Percentiles rank a stretch among this genome's conserved stretches.
Evolutionary conservation across 192 early-diverging fungal species (phyloP).

Genomic region (Glomus cerebriforme): DNA sequence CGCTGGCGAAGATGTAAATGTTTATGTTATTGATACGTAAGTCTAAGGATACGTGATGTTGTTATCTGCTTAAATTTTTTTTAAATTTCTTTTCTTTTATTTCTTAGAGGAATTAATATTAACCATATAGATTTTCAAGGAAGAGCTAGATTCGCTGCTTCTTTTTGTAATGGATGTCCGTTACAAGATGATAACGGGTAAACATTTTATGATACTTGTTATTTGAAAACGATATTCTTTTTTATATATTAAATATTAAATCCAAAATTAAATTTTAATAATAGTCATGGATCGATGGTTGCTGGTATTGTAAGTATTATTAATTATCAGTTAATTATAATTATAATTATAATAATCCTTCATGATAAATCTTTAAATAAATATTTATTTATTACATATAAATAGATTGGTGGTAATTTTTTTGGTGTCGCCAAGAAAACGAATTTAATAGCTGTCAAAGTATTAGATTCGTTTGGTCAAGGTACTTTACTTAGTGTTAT

Average conservation of each 20-base stretch:
- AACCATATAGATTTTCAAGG: background rate
- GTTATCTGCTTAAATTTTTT: too few relatives aligned
- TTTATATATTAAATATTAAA: too few relatives aligned
- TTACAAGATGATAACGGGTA: conserved; percentile 46
- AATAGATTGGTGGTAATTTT: background rate
- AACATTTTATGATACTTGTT: too few relatives aligned
- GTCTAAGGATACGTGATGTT: background rate
- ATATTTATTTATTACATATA: too few relatives aligned
- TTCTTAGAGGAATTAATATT: background rate
- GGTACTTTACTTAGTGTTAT: conserved; percentile 50
- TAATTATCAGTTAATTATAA: conserved; percentile 34
- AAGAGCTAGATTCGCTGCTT: background rate
- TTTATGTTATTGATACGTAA: conserved; percentile 58
- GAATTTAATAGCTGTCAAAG: conserved; percentile 60
- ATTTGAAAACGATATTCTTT: too few relatives aligned
- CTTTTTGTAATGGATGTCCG: conserved; percentile 53
- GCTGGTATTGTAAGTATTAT: conserved; percentile 80
- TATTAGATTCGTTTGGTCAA: conserved; percentile 49
- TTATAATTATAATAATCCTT: too few relatives aligned
- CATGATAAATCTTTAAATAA: too few relatives aligned
- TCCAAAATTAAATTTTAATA: too few relatives aligned
- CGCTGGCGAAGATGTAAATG: conserved; percentile 39
- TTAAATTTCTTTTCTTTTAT: background rate
- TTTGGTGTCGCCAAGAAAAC: conserved; percentile 49
- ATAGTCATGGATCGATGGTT: conserved; percentile 74